These are phyloP conservation scores for Pelargonium cotyledonis DNA, from an alignment of 441 rosid genomes.

Conservation along the genomic window DNA sequence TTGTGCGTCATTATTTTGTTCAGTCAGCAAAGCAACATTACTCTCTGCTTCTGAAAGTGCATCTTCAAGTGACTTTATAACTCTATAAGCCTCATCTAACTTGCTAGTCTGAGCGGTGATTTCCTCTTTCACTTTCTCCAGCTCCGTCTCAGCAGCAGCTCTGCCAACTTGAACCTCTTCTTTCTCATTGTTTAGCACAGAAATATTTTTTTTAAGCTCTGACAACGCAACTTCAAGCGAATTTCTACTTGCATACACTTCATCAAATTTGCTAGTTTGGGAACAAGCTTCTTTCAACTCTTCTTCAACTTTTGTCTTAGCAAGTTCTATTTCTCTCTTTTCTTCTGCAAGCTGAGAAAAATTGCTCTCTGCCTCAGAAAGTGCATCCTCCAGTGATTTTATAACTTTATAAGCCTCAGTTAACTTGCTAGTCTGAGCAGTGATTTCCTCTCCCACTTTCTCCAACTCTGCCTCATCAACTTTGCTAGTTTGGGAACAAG, in stretches of 20 bases:
- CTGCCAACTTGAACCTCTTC: constrained; percentile 56
- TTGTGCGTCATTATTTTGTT: constrained; percentile 36
- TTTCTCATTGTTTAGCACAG: constrained; percentile 48
- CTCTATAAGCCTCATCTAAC: constrained; percentile 49
- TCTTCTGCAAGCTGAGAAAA: constrained; percentile 15
- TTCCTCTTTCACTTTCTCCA: constrained; percentile 50
- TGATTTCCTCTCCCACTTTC: constrained; percentile 44
- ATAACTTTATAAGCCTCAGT: constrained; percentile 49
- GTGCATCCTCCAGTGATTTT: constrained; percentile 51
- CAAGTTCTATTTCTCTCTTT: constrained; percentile 20
- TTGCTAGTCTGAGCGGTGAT: constrained; percentile 39
- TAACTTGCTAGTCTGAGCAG: constrained; percentile 43
- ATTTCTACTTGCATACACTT: constrained; percentile 41
- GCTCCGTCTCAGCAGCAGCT: constrained; percentile 44
- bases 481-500: constrained; percentile 42
- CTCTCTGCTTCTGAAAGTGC: constrained; percentile 49
- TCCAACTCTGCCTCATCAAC: constrained; percentile 53
- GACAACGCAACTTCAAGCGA: constrained; percentile 65
- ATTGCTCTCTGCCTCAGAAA: constrained; percentile 27
- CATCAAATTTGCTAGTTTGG: constrained; percentile 45
- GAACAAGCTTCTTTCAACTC: constrained; percentile 53
- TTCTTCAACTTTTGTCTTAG: constrained; percentile 36
- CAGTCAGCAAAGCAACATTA: constrained; percentile 41
- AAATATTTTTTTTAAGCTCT: constrained; percentile 49
- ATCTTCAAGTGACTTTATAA: constrained; percentile 60